Evolutionary conservation across 306 rosid genomes (phyloP).

Genomic region (Dryas drummondii): DNA sequence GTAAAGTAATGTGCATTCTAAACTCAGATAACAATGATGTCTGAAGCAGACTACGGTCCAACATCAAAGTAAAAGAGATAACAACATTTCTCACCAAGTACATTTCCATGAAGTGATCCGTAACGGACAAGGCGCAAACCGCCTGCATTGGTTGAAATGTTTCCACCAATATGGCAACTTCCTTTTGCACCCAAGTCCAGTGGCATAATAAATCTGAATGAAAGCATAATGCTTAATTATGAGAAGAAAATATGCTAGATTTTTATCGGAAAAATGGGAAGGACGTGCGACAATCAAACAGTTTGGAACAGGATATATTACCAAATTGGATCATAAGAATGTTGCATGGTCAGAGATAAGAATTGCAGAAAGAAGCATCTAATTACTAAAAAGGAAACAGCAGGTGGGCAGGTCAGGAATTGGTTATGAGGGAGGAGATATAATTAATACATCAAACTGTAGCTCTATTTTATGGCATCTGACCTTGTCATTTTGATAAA

Average conservation of each 20-base stretch:
- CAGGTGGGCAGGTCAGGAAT: not conserved
- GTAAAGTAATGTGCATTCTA: not conserved
- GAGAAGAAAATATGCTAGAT: constrained; percentile 21
- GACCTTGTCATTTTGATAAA: not conserved
- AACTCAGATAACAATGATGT: constrained; percentile 6
- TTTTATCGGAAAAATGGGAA: not conserved
- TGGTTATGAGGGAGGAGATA: not conserved
- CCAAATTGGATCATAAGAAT: not conserved
- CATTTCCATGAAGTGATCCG: constrained; percentile 93
- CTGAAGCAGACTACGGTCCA: constrained; percentile 20
- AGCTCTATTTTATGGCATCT: not conserved
- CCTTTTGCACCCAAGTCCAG: constrained; percentile 99
- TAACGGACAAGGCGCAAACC: constrained; percentile 93
- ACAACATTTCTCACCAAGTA: constrained; percentile 65
- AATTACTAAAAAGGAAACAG: not conserved
- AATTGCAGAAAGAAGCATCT: not conserved
- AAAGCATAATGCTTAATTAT: constrained; percentile 49
- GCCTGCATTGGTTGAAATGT: constrained; percentile 95
- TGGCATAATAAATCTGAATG: constrained; percentile 94
- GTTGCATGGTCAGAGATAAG: not conserved
- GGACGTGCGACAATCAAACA: not conserved
- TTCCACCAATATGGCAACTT: constrained; percentile 99
- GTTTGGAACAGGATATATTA: not conserved
- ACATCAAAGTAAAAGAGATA: constrained; percentile 3
- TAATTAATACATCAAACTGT: not conserved